These are phyloP conservation scores for Pseudognaphalium luteoalbum DNA, from an alignment of 129 eudicot genomes.

Conservation along the genomic window DNA sequence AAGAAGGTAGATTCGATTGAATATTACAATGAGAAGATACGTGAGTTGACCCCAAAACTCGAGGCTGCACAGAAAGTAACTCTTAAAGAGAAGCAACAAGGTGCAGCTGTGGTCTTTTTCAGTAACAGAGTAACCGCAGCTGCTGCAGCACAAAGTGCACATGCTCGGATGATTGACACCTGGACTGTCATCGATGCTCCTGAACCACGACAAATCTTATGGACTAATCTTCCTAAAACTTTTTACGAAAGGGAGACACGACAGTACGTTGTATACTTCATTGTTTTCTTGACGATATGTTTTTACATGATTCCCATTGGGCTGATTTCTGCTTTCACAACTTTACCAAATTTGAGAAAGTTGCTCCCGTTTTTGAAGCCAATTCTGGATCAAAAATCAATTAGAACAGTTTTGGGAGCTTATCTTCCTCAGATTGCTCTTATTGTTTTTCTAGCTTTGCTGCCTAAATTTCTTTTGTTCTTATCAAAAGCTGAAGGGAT, in stretches of 20 bases:
- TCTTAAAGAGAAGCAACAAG: conserved; percentile 61
- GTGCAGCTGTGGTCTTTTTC: conserved; percentile 72
- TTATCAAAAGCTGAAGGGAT: conserved; percentile 83
- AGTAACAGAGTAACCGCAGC: conserved; percentile 68
- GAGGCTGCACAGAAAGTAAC: conserved; percentile 76
- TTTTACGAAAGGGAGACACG: conserved; percentile 63
- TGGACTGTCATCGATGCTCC: conserved; percentile 90
- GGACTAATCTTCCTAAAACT: conserved; percentile 68
- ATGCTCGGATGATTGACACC: conserved; percentile 64
- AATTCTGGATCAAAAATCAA: conserved; percentile 31
- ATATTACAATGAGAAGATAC: conserved; percentile 53
- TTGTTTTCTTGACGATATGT: conserved; percentile 69
- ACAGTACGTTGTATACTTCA: conserved; percentile 55
- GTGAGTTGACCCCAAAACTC: conserved; percentile 60
- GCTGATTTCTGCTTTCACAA: conserved; percentile 75
- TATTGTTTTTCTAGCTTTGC: conserved; percentile 70
- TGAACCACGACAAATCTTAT: conserved; percentile 70
- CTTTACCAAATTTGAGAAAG: conserved; percentile 61
- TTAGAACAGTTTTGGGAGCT: conserved; percentile 76
- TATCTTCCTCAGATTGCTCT: conserved; percentile 90
- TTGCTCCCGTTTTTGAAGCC: conserved; percentile 70
- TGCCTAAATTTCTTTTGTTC: conserved; percentile 75
- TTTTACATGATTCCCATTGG: conserved; percentile 93
- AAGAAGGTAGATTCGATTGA: conserved; percentile 71
- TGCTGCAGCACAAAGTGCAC: conserved; percentile 78